A percentile compares a stretch with the other conserved stretches of the same genome.
These are phyloP conservation scores for Microstroma glucosiphilum DNA, from an alignment of 1,284 basidiomycete genomes.

Conservation along the genomic window DNA sequence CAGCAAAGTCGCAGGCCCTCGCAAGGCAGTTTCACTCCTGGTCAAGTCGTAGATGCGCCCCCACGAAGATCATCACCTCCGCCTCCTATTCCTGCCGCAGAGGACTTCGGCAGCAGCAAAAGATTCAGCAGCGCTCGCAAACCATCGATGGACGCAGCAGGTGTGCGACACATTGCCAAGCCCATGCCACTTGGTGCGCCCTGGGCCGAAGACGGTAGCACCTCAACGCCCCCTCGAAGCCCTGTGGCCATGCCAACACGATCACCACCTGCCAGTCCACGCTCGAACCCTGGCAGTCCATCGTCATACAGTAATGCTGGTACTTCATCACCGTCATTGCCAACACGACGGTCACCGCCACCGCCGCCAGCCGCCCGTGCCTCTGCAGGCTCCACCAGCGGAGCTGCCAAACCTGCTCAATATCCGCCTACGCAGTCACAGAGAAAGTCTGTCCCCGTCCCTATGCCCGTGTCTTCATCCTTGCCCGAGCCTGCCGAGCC, in stretches of 20 bases:
- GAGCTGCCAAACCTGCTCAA: not conserved
- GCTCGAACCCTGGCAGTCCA: not conserved
- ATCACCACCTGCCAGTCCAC: not conserved
- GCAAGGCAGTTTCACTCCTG: not conserved
- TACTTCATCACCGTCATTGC: not conserved
- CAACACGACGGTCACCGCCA: not conserved
- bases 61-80: not conserved
- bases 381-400: constrained; percentile 2
- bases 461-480: not conserved
- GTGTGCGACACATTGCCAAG: not conserved
- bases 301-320: not conserved
- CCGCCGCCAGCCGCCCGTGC: not conserved
- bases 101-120: constrained; percentile 1
- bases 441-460: not conserved
- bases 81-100: not conserved
- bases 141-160: not conserved
- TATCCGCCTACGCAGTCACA: not conserved
- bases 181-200: constrained; percentile 1
- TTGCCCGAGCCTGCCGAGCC: constrained; percentile 1
- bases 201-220: not conserved
- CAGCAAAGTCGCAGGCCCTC: not conserved
- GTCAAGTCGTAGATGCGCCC: no score
- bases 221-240: not conserved
- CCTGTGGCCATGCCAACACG: not conserved
- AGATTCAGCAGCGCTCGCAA: not conserved